Base-by-base conservation (phyloP, 2,329 filamentous ascomycete genomes). In the Whalleya microplaca region DNA sequence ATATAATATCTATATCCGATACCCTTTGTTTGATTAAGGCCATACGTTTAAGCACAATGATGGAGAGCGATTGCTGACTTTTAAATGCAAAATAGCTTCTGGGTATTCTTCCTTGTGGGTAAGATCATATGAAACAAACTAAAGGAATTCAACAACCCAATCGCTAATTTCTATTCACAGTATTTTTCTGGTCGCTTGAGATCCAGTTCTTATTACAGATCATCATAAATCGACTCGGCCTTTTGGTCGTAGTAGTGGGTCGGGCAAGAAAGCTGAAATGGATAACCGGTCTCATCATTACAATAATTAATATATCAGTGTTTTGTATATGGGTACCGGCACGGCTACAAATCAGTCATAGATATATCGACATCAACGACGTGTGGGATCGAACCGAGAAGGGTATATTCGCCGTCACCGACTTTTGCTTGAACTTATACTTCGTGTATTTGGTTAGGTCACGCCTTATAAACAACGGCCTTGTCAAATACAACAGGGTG, bases 321-420 rank as follows among this genome's bases (percentile, higher is more conserved):
- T 27, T 27, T 9, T 27, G 23, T 9, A 78, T 81, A 45, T 82
- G 80, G 80, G 76, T 82, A 23, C 80, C 80, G 0, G 74, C 78
- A 1, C 74, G 77, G 7, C 70, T 80, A n/a, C 71, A 77, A 50
- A 67, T 76, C 45, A 74, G 66, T 37, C 27, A 70, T 2, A 66
- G 53, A 9, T 80, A 70, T 41, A 70, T 79, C 42, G 47, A 64
- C 3, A 66, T 79, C 64, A 82, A 82, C 64, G 61, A 73, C 0
- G 65, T 80, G 44, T 83, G 80, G 80, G 80, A 82, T 56, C 76
- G 80, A 8, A 68, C 73, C 41, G 78, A 80, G 48, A 82, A 82
- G 63, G 70, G 70, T 16, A 66, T 82, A 7, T 80, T 80, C 53
- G 66, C 79, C 0, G 32, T 77, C 21, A 70, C 81, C 12, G 80